Evolutionary conservation across 2,329 filamentous ascomycete species (phyloP).

Genomic region (Fusarium citri): DNA sequence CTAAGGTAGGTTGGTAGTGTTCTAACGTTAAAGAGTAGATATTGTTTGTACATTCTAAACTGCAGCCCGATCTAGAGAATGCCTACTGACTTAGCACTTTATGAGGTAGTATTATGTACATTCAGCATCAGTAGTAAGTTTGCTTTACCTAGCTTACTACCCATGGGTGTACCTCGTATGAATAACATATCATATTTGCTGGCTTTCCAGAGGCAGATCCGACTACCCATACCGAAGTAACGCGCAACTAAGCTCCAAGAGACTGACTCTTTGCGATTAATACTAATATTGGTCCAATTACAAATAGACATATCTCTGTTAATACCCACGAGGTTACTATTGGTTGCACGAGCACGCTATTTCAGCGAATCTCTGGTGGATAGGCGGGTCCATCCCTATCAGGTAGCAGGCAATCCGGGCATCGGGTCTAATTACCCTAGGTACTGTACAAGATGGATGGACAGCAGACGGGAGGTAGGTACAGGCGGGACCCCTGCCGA

Average conservation of each 20-base stretch:
- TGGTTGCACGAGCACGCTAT: conserved; percentile 7
- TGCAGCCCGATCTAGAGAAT: not conserved
- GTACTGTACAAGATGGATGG: not conserved
- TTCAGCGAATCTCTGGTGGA: not conserved
- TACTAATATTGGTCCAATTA: not conserved
- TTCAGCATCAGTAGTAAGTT: not conserved
- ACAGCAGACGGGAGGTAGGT: not conserved
- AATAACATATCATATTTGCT: not conserved
- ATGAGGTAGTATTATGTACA: not conserved
- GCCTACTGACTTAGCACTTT: not conserved
- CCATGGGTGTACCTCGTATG: not conserved
- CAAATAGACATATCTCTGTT: conserved; percentile 2
- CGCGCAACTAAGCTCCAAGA: not conserved
- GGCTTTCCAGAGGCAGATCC: not conserved
- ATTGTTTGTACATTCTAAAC: not conserved
- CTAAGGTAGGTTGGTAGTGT: not conserved
- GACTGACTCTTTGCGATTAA: not conserved
- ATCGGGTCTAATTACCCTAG: too few relatives aligned
- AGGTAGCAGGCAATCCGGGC: too few relatives aligned
- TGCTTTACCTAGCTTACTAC: too few relatives aligned
- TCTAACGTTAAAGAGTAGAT: not conserved
- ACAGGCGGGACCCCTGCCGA: conserved; percentile 28
- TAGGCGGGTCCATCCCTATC: conserved; percentile 1
- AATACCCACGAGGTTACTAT: not conserved
- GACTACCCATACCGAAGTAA: not conserved